Conservation (phyloP, 2,329 filamentous ascomycete species). For the Venturia aucupariae region DNA sequence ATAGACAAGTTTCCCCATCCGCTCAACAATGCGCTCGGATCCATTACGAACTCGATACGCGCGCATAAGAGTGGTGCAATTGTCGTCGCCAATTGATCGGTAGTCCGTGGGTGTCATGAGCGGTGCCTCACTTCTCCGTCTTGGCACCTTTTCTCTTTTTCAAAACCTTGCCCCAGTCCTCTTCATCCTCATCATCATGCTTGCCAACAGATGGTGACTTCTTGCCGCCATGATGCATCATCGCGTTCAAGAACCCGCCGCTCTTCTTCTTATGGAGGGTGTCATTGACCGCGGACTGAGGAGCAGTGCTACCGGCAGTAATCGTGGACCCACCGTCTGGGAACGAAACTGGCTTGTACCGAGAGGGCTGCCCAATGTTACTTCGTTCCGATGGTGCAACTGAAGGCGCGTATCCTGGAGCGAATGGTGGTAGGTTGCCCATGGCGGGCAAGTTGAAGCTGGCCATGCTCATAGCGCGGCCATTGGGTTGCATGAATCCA, state of each 20-base stretch:
- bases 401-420: slow-evolving; percentile 64
- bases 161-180: slow-evolving; percentile 7
- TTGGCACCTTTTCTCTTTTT: slow-evolving; percentile 4
- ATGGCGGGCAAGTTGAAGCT: background rate
- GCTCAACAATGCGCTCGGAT: background rate
- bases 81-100: background rate
- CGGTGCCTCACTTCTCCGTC: background rate
- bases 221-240: slow-evolving; percentile 7
- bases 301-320: slow-evolving; percentile 9
- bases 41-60: background rate
- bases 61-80: background rate
- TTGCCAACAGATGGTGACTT: background rate
- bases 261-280: background rate
- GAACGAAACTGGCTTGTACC: slow-evolving; percentile 77
- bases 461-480: slow-evolving; percentile 14
- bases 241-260: slow-evolving; percentile 3
- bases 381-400: slow-evolving; percentile 94
- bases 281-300: background rate
- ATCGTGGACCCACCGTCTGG: slow-evolving; percentile 10
- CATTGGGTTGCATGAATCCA: slow-evolving; percentile 9
- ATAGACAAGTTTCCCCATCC: background rate
- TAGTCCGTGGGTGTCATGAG: background rate
- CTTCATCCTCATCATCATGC: slow-evolving; percentile 11
- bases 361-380: slow-evolving; percentile 79
- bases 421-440: background rate